Conservation (phyloP, 495 filamentous ascomycete genomes). For the Annulohypoxylon maeteangense region DNA sequence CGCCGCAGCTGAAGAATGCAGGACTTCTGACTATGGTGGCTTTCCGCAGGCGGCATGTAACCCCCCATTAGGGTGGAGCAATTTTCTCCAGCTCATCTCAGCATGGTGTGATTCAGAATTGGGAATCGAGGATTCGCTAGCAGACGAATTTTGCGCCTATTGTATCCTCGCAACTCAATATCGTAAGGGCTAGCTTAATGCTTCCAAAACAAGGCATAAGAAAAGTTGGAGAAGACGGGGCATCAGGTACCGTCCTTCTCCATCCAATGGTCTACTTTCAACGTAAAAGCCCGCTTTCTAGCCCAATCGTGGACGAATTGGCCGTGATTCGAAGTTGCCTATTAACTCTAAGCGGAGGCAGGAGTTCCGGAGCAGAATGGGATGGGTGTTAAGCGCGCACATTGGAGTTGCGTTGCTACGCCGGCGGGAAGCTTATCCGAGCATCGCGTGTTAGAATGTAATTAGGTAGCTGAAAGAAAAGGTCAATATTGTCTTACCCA, state of each 20-base stretch:
- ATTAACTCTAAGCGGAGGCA: slow-evolving; percentile 22
- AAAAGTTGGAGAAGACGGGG: slow-evolving; percentile 39
- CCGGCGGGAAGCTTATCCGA: slow-evolving; percentile 37
- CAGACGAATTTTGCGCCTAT: not conserved
- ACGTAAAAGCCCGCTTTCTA: slow-evolving; percentile 8
- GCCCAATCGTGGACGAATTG: slow-evolving; percentile 13
- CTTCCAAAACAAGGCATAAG: not conserved
- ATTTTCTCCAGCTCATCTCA: slow-evolving; percentile 1
- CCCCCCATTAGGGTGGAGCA: slow-evolving; percentile 8
- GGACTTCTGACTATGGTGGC: not conserved
- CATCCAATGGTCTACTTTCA: slow-evolving; percentile 15
- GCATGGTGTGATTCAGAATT: slow-evolving; percentile 4
- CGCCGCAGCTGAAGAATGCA: not conserved
- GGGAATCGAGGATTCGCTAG: slow-evolving; percentile 12
- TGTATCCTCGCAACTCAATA: not conserved
- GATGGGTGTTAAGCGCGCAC: slow-evolving; percentile 16
- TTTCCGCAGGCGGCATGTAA: slow-evolving; percentile 12
- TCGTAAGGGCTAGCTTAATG: not conserved
- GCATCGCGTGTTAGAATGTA: not conserved
- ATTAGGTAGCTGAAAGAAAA: not conserved
- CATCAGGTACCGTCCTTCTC: slow-evolving; percentile 31
- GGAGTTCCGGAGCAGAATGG: slow-evolving; percentile 23
- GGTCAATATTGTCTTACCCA: not conserved
- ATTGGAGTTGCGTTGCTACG: slow-evolving; percentile 34
- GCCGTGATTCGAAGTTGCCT: slow-evolving; percentile 20